Evolutionary conservation across 1,284 basidiomycete species (phyloP).

Genomic region (Pisolithus thermaeus): DNA sequence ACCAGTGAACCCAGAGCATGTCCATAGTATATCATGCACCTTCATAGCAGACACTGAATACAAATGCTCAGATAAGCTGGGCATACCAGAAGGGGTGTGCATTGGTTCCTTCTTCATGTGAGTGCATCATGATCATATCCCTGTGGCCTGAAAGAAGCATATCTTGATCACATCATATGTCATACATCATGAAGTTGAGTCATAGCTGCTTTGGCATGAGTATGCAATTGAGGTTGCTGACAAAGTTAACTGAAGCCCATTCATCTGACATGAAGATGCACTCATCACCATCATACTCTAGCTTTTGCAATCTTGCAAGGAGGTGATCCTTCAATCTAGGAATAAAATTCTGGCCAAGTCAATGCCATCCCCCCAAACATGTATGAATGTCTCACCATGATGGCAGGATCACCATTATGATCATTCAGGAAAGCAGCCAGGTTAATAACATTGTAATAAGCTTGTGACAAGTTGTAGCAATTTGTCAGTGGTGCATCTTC

Average conservation of each 20-base stretch:
- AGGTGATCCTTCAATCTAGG: constrained; percentile 15
- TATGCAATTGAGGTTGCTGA: constrained; percentile 4
- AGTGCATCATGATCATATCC: constrained; percentile 8
- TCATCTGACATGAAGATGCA: background rate
- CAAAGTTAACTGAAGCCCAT: background rate
- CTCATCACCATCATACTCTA: constrained; percentile 11
- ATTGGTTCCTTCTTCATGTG: background rate
- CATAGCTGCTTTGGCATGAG: constrained; percentile 1
- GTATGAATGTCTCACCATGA: background rate
- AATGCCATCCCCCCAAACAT: background rate
- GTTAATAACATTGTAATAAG: background rate
- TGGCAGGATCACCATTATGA: background rate
- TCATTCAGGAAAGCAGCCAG: background rate
- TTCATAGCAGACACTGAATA: background rate
- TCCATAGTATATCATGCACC: constrained; percentile 3
- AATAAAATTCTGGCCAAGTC: constrained; percentile 14
- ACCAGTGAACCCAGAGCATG: background rate
- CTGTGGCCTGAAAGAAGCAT: constrained; percentile 7
- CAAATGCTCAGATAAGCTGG: constrained; percentile 4
- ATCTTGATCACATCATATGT: constrained; percentile 14
- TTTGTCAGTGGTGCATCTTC: background rate
- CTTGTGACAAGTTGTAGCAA: background rate
- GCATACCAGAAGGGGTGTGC: constrained; percentile 18
- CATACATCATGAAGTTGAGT: constrained; percentile 12
- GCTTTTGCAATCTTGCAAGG: constrained; percentile 1